Evolutionary conservation across 306 rosid genomes (phyloP).

Genomic region (Lagenaria siceraria): DNA sequence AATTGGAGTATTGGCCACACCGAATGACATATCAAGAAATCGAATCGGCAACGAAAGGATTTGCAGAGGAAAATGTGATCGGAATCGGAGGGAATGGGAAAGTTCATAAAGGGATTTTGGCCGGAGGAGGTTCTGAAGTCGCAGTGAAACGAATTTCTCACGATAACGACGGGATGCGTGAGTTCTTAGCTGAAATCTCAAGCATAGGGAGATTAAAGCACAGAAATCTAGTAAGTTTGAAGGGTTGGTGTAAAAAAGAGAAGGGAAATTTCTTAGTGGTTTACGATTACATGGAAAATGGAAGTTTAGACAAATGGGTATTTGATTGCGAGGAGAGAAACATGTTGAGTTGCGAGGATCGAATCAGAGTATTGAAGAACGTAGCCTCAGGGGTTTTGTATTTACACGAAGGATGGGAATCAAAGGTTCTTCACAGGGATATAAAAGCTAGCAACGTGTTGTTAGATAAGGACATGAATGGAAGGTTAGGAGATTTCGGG

Average conservation of each 20-base stretch:
- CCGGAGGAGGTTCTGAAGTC: constrained; percentile 35
- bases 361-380: constrained; percentile 52
- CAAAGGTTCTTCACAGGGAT: constrained; percentile 65
- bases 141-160: constrained; percentile 75
- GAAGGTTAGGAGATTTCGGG: constrained; percentile 74
- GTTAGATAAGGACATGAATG: constrained; percentile 73
- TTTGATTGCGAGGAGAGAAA: constrained; percentile 34
- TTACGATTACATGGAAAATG: constrained; percentile 83
- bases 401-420: constrained; percentile 90
- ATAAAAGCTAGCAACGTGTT: constrained; percentile 83
- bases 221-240: constrained; percentile 49
- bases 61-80: constrained; percentile 52
- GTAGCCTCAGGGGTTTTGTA: constrained; percentile 60
- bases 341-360: constrained; percentile 33
- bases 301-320: constrained; percentile 63
- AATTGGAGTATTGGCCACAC: constrained; percentile 89
- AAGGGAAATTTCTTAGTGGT: constrained; percentile 45
- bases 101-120: constrained; percentile 56
- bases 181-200: constrained; percentile 70
- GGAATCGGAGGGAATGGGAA: constrained; percentile 84
- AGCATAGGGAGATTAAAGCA: constrained; percentile 82
- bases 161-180: constrained; percentile 58
- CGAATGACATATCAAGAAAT: constrained; percentile 52
- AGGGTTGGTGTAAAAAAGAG: constrained; percentile 85
- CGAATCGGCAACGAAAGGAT: constrained; percentile 44